A percentile compares a stretch with the other conserved stretches of the same genome.
Conservation (phyloP, 2,329 filamentous ascomycete species). For the Fusarium protoensiforme region DNA sequence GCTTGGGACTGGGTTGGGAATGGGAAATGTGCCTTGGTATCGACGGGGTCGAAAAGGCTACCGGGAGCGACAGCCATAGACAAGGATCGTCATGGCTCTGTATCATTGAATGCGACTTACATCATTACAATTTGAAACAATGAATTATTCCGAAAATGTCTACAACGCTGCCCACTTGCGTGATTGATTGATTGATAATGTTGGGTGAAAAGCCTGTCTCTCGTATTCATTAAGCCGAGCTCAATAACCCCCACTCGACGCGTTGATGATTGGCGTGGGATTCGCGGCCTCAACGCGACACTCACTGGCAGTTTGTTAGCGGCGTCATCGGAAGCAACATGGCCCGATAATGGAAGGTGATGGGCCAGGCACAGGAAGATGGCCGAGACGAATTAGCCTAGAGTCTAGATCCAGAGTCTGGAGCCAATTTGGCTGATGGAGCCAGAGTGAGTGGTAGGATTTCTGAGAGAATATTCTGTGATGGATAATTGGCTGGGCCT, state of each 20-base stretch:
- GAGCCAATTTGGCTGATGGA: background rate
- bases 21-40: constrained; percentile 35
- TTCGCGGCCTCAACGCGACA: constrained; percentile 13
- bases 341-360: background rate
- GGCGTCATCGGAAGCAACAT: constrained; percentile 2
- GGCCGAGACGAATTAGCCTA: background rate
- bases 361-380: background rate
- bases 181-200: background rate
- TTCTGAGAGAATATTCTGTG: background rate
- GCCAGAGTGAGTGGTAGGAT: background rate
- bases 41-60: constrained; percentile 29
- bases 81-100: constrained; percentile 36
- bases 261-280: constrained; percentile 13
- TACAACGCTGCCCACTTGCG: background rate
- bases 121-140: constrained; percentile 1
- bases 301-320: background rate
- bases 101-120: constrained; percentile 34
- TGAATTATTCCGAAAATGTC: background rate
- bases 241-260: background rate
- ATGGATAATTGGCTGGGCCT: background rate
- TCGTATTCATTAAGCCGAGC: background rate
- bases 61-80: constrained; percentile 34
- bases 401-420: background rate
- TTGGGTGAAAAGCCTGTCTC: background rate
- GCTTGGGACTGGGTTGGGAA: constrained; percentile 31